These are phyloP conservation scores for Francoa sonchifolia DNA, from an alignment of 441 rosid genomes.

Conservation along the genomic window DNA sequence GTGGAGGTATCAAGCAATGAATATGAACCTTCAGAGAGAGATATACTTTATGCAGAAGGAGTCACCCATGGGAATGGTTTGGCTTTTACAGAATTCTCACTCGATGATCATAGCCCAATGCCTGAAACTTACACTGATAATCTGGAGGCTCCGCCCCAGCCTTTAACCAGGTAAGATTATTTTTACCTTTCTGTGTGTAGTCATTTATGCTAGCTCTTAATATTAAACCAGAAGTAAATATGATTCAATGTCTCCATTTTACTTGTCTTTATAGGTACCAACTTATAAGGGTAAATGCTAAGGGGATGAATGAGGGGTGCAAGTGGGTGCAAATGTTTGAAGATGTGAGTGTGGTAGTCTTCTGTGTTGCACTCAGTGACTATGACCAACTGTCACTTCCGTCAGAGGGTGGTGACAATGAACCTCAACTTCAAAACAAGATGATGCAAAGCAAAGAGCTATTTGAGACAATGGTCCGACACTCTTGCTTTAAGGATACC, in stretches of 20 bases:
- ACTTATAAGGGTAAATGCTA: slow-evolving; percentile 77
- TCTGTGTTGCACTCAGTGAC: slow-evolving; percentile 81
- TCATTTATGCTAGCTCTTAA: too few species aligned
- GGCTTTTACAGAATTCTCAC: slow-evolving; percentile 90
- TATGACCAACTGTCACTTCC: slow-evolving; percentile 60
- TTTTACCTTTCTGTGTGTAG: background rate
- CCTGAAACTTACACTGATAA: slow-evolving; percentile 71
- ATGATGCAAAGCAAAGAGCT: slow-evolving; percentile 88
- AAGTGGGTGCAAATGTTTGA: slow-evolving; percentile 99
- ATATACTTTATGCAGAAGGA: slow-evolving; percentile 97
- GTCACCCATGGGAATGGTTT: slow-evolving; percentile 92
- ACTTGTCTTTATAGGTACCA: slow-evolving; percentile 46
- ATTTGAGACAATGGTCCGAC: slow-evolving; percentile 62
- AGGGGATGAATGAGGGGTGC: slow-evolving; percentile 92
- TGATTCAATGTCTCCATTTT: too few species aligned
- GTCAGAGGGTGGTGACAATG: slow-evolving; percentile 35
- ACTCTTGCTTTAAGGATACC: slow-evolving; percentile 82
- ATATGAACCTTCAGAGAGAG: slow-evolving; percentile 87
- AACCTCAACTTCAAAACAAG: slow-evolving; percentile 58
- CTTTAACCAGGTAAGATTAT: slow-evolving; percentile 46
- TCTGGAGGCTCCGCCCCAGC: slow-evolving; percentile 47
- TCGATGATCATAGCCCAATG: slow-evolving; percentile 85
- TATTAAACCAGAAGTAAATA: too few species aligned
- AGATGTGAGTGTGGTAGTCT: slow-evolving; percentile 72
- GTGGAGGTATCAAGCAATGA: slow-evolving; percentile 97